Base-by-base conservation (phyloP, 2,329 filamentous ascomycete genomes). In the Raffaelea arxii region DNA sequence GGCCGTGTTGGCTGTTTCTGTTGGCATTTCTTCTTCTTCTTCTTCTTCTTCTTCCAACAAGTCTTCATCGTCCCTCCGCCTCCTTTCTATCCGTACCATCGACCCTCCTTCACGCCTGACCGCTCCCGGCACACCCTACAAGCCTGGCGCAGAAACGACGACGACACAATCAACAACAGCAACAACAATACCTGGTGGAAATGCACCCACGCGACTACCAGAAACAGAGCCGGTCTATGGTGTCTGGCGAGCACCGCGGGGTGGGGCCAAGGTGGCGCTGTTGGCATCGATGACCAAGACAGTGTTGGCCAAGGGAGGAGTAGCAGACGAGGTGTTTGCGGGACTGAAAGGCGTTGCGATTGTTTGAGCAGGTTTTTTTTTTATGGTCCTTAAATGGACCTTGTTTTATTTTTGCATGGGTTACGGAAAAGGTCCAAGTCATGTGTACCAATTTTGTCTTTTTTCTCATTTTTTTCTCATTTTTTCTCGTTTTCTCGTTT, bases 181-280 rank as follows among this genome's bases (percentile, higher is more conserved):
- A 4, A 63, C 65, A 39, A 55, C 67, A 3, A 22, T 12, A 21
- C 30, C n/a, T 11, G 43, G 23, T 3, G 35, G 19, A 18, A 40
- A 25, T 16, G 66, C 63, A 11, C 41, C 43, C 3, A 45, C 42
- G 14, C 41, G 44, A 49, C 60, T 68, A 18, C 62, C 63, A 14
- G 73, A 80, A 50, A 77, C 78, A 37, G 71, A 77, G 46, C 67
- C 75, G 25, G 69, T 71, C 21, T 81, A 84, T 49, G 83, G 86
- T 2, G 86, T 95, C 24, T 96, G 91, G 91, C 85, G 79, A 57
- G 84, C 90, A 35, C 85, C 86, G 25, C 66, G 89, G 25, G 91
- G 91, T 35, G 91, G 91, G 2, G 80, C 91, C 32, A 89, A 86
- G 68, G 78, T 88, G 56, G 71, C 67, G 4, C 70, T 92, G 18